A percentile compares a stretch with the other conserved stretches of the same genome.
Evolutionary conservation across 768 basidiomycete species (phyloP).

Genomic region (Boletus sp.): DNA sequence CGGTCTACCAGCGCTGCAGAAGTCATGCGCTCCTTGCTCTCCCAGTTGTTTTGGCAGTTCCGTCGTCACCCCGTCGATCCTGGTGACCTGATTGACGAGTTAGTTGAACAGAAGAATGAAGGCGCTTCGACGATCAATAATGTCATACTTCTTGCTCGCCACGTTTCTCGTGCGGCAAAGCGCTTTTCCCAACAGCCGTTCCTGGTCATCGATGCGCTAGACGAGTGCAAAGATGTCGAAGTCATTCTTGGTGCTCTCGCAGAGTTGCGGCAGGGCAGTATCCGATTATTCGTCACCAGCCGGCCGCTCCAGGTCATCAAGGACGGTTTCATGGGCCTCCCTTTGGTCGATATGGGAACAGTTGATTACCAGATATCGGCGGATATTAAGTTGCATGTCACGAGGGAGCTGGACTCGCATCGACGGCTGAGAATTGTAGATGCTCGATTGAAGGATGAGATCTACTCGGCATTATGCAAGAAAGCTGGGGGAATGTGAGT

Average conservation of each 20-base stretch:
- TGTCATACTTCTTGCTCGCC: background rate
- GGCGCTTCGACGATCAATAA: background rate
- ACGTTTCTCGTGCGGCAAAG: background rate
- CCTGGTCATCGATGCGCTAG: slow-evolving; percentile 9
- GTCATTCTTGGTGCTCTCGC: background rate
- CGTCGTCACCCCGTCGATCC: background rate
- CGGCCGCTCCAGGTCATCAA: slow-evolving; percentile 5
- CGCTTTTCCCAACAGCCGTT: background rate
- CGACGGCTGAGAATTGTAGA: background rate
- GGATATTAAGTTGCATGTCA: slow-evolving; percentile 4
- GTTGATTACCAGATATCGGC: background rate
- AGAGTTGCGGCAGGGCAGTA: background rate
- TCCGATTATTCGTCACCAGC: slow-evolving; percentile 7
- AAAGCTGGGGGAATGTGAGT: slow-evolving; percentile 13
- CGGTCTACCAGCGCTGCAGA: background rate
- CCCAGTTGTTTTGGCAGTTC: background rate
- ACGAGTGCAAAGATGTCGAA: slow-evolving; percentile 11
- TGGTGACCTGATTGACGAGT: background rate
- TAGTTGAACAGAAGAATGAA: background rate
- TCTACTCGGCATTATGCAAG: background rate
- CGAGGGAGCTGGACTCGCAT: slow-evolving; percentile 1
- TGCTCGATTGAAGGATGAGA: background rate
- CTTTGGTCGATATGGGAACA: background rate
- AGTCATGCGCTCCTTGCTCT: background rate
- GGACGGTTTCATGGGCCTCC: background rate